phyloP scores from a whole-genome alignment of 176 grass and related monocot species.

The Carex kokanica region DNA sequence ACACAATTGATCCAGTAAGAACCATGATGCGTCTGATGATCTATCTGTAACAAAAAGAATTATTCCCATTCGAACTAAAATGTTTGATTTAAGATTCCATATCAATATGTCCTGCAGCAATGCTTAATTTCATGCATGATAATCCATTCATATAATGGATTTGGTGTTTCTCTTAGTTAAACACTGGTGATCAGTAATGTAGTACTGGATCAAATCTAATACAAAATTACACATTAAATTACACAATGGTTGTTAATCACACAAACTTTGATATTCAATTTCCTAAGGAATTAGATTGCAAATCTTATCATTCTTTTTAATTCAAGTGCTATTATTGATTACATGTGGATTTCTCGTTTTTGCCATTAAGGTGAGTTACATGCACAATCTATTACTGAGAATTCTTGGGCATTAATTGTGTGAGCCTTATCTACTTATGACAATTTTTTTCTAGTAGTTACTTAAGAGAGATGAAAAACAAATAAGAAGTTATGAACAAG shows the following conservation, averaged over 20 bases:
- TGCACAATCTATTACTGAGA: too few species aligned
- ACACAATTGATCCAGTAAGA: background rate
- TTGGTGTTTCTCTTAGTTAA: background rate
- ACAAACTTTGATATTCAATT: background rate
- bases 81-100: background rate
- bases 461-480: background rate
- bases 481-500: background rate
- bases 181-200: background rate
- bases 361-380: too few species aligned
- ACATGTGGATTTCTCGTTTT: too few species aligned
- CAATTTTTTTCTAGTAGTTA: background rate
- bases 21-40: background rate
- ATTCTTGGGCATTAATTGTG: too few species aligned
- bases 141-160: too few species aligned
- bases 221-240: background rate
- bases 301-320: background rate
- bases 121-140: too few species aligned
- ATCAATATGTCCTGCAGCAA: too few species aligned
- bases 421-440: background rate
- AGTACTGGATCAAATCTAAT: background rate
- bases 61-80: background rate
- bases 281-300: background rate
- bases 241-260: background rate
- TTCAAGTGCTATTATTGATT: too few species aligned
- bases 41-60: background rate